Base-by-base conservation (phyloP, 331 rosid species). In the Ulmus americana region DNA sequence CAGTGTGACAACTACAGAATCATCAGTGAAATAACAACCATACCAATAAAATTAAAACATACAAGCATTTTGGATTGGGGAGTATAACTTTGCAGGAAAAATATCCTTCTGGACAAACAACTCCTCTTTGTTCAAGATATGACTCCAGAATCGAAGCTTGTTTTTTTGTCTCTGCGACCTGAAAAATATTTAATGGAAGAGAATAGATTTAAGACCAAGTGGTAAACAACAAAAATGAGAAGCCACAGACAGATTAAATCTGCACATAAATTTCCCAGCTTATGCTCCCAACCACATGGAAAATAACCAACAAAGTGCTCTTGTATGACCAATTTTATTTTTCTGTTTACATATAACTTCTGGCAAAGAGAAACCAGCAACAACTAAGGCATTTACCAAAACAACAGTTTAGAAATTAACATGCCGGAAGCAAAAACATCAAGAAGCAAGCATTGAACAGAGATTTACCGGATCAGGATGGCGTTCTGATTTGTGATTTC, bases 81-180 rank as follows among this genome's bases (percentile, higher is more conserved):
- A 92, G 95, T 60, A 92, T 61, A 63, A 92, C 89, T 83, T 86
- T 86, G 71, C 77, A 85, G 22, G 94, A 78, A 41, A 92, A 64
- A 75, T 81, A 83, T 73, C 87, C 96, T 73, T 83, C 65, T n/a
- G 90, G 89, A 39, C 85, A 76, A 53, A 68, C 64, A 70, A 83
- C 80, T 77, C 98, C 98, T 83, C 98, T 85, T 70, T 79, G 95
- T 81, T 80, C 94, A 69, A 92, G 82, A 78, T 92, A 92, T 7
- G 96, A 83, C 55, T 85, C 89, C 48, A 92, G 96, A 81, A 92
- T 79, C 63, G 88, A 74, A 38, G 75, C 87, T 70, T 83, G 88
- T 65, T 76, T 84, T 79, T 73, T 77, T n/a, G 83, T 59, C 77
- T 88, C 96, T 18, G 55, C 87, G 67, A 86, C 83, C 96, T 88